Percentiles rank a stretch among this genome's conserved stretches.
phyloP scores from a whole-genome alignment of 306 rosid genomes.

The Sesbania bispinosa region DNA sequence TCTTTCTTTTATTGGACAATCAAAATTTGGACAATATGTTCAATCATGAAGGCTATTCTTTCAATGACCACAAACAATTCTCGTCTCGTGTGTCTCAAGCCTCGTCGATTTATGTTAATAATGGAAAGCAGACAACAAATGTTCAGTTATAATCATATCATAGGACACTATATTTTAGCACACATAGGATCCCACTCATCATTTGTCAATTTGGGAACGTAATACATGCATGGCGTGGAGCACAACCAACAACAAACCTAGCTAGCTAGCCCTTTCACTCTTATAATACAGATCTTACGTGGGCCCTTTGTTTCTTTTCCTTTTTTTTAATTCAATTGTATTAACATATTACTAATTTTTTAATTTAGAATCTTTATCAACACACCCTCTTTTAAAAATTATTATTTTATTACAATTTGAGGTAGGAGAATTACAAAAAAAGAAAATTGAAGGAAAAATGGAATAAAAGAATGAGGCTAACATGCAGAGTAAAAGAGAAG shows the following conservation, averaged over 20 bases:
- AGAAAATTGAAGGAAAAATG: not conserved
- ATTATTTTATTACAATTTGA: not conserved
- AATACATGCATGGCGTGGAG: not conserved
- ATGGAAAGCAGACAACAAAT: not conserved
- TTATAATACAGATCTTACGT: not conserved
- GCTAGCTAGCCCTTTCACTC: not conserved
- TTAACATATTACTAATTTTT: not conserved
- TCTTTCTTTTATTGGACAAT: not conserved
- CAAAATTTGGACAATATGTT: constrained; percentile 1
- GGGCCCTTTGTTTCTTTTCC: not conserved
- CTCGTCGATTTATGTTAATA: not conserved
- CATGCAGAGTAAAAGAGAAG: constrained; percentile 7
- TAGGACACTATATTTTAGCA: constrained; percentile 5
- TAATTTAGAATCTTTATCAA: not conserved
- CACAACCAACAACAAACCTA: not conserved
- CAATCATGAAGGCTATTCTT: constrained; percentile 1
- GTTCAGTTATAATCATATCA: not conserved
- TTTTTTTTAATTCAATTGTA: not conserved
- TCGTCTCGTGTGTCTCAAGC: not conserved
- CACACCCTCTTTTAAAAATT: not conserved
- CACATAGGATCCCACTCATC: constrained; percentile 3
- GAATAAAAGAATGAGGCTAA: not conserved
- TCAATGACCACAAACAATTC: not conserved
- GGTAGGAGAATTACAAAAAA: not conserved
- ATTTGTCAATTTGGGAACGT: not conserved